Percentiles rank a stretch among this genome's conserved stretches.
Evolutionary conservation across 306 rosid species (phyloP).

Genomic region (Datisca glomerata): DNA sequence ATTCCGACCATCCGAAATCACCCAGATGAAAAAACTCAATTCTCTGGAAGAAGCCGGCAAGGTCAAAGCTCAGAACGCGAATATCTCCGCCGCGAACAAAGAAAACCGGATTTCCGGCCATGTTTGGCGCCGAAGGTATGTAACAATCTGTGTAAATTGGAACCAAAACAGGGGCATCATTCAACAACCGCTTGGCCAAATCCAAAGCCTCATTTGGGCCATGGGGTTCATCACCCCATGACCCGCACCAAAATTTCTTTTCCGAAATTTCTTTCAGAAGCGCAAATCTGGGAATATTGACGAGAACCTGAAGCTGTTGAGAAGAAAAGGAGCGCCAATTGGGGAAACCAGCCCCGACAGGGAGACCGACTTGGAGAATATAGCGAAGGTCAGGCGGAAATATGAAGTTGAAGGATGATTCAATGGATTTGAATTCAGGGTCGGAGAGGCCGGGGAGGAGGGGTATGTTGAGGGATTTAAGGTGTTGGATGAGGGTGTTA

Average conservation of each 20-base stretch:
- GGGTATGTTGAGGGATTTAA: slow-evolving; percentile 31
- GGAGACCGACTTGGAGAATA: slow-evolving; percentile 70
- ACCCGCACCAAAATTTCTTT: slow-evolving; percentile 36
- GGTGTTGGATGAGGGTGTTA: slow-evolving; percentile 27
- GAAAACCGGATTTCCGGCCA: slow-evolving; percentile 65
- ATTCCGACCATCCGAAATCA: background rate
- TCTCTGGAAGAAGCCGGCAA: slow-evolving; percentile 38
- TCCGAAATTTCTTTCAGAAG: slow-evolving; percentile 39
- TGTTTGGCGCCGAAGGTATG: slow-evolving; percentile 30
- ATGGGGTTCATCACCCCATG: slow-evolving; percentile 44
- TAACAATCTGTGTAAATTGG: slow-evolving; percentile 57
- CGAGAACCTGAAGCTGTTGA: slow-evolving; percentile 52
- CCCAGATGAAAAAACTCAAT: slow-evolving; percentile 22
- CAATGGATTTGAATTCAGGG: slow-evolving; percentile 34
- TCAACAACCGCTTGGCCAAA: slow-evolving; percentile 12
- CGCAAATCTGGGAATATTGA: slow-evolving; percentile 37
- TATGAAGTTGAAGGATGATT: slow-evolving; percentile 36
- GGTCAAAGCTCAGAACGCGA: slow-evolving; percentile 35
- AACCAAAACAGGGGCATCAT: slow-evolving; percentile 39
- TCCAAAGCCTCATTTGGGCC: slow-evolving; percentile 16
- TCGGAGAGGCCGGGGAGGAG: slow-evolving; percentile 50
- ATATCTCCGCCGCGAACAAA: slow-evolving; percentile 28
- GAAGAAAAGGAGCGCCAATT: slow-evolving; percentile 77
- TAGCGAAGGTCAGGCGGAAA: slow-evolving; percentile 82
- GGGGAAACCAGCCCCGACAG: slow-evolving; percentile 54